phyloP scores from a whole-genome alignment of 2,329 filamentous ascomycete species.

The Elsinoe batatas region DNA sequence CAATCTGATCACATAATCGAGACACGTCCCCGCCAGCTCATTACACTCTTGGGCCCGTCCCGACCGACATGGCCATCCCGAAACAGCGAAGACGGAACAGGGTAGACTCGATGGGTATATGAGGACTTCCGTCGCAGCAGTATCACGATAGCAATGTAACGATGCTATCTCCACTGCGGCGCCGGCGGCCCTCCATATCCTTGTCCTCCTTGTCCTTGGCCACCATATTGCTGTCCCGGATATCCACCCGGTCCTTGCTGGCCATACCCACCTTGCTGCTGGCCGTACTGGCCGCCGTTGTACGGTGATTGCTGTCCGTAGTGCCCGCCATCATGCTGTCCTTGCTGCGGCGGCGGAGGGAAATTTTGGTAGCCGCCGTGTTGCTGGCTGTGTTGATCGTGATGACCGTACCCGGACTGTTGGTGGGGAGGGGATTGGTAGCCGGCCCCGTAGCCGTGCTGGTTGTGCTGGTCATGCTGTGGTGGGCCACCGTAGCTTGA shows the following conservation, averaged over 20 bases:
- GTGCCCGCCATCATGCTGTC: not conserved
- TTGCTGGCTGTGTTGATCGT: slow-evolving; percentile 98
- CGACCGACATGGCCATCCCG: no score
- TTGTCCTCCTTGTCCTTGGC: slow-evolving; percentile 1
- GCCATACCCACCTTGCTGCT: slow-evolving; percentile 10
- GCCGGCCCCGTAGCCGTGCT: slow-evolving; percentile 17
- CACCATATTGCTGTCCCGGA: slow-evolving; percentile 11
- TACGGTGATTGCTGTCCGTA: slow-evolving; percentile 4
- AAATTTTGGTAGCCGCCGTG: slow-evolving; percentile 41
- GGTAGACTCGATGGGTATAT: no score
- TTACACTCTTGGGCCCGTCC: no score
- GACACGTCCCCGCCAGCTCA: not conserved
- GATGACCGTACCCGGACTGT: slow-evolving; percentile 75
- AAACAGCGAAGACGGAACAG: no score
- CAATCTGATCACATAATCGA: not conserved
- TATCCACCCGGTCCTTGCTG: slow-evolving; percentile 12
- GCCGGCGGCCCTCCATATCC: not conserved
- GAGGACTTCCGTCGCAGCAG: not conserved
- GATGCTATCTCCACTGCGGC: not conserved
- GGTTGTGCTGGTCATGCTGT: slow-evolving; percentile 18
- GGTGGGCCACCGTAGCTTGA: slow-evolving; percentile 15
- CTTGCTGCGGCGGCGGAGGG: slow-evolving; percentile 1
- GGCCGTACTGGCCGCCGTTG: slow-evolving; percentile 8
- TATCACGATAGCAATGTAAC: not conserved
- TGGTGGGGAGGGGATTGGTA: slow-evolving; percentile 12